These are phyloP conservation scores for Glomus cerebriforme DNA, from an alignment of 192 early-diverging fungal species.

Conservation along the genomic window DNA sequence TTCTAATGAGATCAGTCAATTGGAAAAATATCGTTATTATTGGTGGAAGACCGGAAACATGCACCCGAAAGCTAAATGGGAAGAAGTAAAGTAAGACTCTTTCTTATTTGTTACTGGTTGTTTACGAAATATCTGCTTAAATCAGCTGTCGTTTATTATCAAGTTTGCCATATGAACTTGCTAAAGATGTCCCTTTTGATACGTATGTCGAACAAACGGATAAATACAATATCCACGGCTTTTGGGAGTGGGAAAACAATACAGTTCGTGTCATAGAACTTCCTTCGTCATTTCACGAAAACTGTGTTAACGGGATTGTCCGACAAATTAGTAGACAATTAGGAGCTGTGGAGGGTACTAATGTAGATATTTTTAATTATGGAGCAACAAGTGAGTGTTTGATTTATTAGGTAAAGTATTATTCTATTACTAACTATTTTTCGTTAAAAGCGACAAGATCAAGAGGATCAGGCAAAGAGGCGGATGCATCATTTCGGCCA, in stretches of 20 bases:
- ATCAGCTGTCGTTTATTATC: slow-evolving; percentile 14
- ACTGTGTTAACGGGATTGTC: background rate
- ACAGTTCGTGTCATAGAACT: slow-evolving; percentile 21
- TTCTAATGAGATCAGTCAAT: background rate
- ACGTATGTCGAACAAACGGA: slow-evolving; percentile 1
- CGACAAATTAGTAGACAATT: background rate
- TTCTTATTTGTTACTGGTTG: slow-evolving; percentile 7
- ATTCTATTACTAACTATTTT: slow-evolving; percentile 19
- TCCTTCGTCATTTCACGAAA: slow-evolving; percentile 21
- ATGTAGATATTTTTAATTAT: slow-evolving; percentile 8
- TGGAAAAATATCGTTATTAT: background rate
- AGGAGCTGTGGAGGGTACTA: background rate
- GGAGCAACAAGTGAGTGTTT: slow-evolving; percentile 18
- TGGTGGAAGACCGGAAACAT: slow-evolving; percentile 7
- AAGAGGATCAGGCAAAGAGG: background rate
- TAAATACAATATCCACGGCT: slow-evolving; percentile 6
- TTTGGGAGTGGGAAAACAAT: slow-evolving; percentile 18
- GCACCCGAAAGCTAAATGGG: slow-evolving; percentile 18
- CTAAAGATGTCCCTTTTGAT: background rate
- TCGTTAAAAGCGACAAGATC: slow-evolving; percentile 20
- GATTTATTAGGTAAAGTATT: background rate
- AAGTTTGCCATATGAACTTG: slow-evolving; percentile 13
- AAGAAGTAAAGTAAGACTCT: slow-evolving; percentile 9
- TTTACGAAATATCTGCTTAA: slow-evolving; percentile 2
- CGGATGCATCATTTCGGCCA: slow-evolving; percentile 12